Evolutionary conservation across 768 basidiomycete genomes (phyloP).

Genomic region (Hypsizygus marmoreus): DNA sequence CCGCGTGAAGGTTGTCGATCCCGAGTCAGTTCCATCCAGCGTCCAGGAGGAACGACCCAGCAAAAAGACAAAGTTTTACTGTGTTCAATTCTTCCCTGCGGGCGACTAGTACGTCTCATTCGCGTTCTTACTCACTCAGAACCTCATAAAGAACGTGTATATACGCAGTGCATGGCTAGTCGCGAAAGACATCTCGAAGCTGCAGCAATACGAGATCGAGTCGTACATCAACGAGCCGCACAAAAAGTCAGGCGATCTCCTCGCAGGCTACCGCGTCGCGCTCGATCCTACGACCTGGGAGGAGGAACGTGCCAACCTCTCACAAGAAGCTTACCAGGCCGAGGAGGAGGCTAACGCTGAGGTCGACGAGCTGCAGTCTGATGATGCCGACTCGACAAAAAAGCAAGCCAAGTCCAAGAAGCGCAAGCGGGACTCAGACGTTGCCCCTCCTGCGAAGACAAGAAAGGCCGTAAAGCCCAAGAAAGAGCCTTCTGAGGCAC

Average conservation of each 20-base stretch:
- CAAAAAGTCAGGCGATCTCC: conserved; percentile 77
- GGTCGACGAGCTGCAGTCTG: conserved; percentile 62
- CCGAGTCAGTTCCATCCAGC: conserved; percentile 55
- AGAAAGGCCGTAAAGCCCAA: conserved; percentile 41
- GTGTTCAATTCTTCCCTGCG: conserved; percentile 84
- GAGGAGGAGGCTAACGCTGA: conserved; percentile 58
- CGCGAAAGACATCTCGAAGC: conserved; percentile 77
- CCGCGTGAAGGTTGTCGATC: conserved; percentile 74
- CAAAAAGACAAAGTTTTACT: conserved; percentile 73
- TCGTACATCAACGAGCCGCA: conserved; percentile 76
- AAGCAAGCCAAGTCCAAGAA: conserved; percentile 36
- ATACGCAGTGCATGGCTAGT: conserved; percentile 89
- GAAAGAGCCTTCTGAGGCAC: conserved; percentile 39
- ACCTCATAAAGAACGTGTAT: too few species aligned
- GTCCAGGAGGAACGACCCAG: conserved; percentile 76
- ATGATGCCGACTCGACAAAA: conserved; percentile 54
- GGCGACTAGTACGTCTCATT: conserved; percentile 82
- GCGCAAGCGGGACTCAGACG: conserved; percentile 67
- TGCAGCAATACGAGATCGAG: conserved; percentile 80
- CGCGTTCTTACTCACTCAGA: conserved; percentile 1
- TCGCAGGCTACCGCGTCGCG: conserved; percentile 73
- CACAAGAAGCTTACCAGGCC: too few species aligned
- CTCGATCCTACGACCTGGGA: conserved; percentile 66
- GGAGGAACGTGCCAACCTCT: conserved; percentile 28
- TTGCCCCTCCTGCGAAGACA: conserved; percentile 25